Evolutionary conservation across 495 filamentous ascomycete genomes (phyloP).

Genomic region (Annulohypoxylon bovei): DNA sequence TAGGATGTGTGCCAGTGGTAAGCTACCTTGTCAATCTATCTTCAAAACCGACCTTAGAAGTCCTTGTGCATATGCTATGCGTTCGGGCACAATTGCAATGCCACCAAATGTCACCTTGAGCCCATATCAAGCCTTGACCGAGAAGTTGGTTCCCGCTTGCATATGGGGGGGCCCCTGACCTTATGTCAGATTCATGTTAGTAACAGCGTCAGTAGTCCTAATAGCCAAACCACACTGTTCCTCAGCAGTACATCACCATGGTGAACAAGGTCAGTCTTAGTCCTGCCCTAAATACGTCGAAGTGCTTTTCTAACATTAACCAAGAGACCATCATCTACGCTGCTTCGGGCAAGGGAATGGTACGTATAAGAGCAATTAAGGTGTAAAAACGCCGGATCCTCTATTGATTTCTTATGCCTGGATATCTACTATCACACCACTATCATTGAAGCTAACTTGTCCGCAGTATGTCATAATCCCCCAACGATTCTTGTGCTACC

Average conservation of each 20-base stretch:
- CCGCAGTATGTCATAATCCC: slow-evolving; percentile 25
- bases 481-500: background rate
- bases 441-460: slow-evolving; percentile 18
- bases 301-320: slow-evolving; percentile 15
- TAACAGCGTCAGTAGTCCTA: slow-evolving; percentile 50
- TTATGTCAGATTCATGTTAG: slow-evolving; percentile 28
- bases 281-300: background rate
- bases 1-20: slow-evolving; percentile 65
- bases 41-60: background rate
- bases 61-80: slow-evolving; percentile 16
- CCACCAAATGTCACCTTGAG: slow-evolving; percentile 27
- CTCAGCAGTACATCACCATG: slow-evolving; percentile 56
- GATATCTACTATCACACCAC: background rate
- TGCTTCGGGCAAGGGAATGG: slow-evolving; percentile 53
- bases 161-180: background rate
- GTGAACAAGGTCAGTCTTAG: slow-evolving; percentile 57
- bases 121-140: slow-evolving; percentile 1
- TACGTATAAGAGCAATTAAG: slow-evolving; percentile 14
- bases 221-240: slow-evolving; percentile 54
- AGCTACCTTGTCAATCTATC: slow-evolving; percentile 27
- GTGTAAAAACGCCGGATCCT: background rate
- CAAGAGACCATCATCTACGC: slow-evolving; percentile 60
- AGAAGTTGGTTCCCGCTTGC: slow-evolving; percentile 10
- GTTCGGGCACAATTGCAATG: slow-evolving; percentile 11
- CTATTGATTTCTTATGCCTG: background rate